phyloP scores from a whole-genome alignment of 192 early-diverging fungal species.

The Rhizoclosmatium sp. region DNA sequence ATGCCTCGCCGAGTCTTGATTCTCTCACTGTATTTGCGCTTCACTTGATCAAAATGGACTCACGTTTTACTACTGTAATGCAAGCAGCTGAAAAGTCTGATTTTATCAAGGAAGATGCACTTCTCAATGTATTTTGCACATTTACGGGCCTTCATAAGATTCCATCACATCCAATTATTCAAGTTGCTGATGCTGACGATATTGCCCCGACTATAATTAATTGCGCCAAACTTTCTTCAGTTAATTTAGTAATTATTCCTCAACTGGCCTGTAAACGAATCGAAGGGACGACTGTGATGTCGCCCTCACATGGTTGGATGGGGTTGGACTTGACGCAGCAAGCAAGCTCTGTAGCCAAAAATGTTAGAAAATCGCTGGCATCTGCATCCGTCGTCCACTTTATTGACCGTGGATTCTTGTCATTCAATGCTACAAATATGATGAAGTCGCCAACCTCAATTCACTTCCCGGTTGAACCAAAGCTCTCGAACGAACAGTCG shows the following conservation, averaged over 20 bases:
- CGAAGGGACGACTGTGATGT: neutral
- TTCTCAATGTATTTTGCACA: constrained; percentile 36
- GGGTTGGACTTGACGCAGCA: neutral
- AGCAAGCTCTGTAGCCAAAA: neutral
- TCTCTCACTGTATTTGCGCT: constrained; percentile 24
- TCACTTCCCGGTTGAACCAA: no score
- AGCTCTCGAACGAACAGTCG: no score
- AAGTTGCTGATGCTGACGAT: neutral
- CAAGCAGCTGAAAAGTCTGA: constrained; percentile 15
- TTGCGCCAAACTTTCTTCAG: constrained; percentile 5
- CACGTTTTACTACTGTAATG: constrained; percentile 27
- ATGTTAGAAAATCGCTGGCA: neutral
- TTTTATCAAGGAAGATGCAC: constrained; percentile 15
- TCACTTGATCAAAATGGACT: constrained; percentile 12
- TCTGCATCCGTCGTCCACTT: constrained; percentile 21
- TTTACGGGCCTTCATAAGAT: constrained; percentile 24
- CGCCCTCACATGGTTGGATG: neutral
- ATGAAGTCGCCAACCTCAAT: no score
- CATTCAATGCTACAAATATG: neutral
- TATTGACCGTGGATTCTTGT: constrained; percentile 31
- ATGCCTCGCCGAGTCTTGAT: neutral
- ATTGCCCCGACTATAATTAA: constrained; percentile 6
- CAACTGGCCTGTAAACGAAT: constrained; percentile 2
- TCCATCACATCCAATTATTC: constrained; percentile 1
- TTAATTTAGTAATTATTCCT: constrained; percentile 26